Evolutionary conservation across 495 filamentous ascomycete genomes (phyloP), one percentile per base, ranked within the genome.

Genomic region (Cercophora scortea): DNA sequence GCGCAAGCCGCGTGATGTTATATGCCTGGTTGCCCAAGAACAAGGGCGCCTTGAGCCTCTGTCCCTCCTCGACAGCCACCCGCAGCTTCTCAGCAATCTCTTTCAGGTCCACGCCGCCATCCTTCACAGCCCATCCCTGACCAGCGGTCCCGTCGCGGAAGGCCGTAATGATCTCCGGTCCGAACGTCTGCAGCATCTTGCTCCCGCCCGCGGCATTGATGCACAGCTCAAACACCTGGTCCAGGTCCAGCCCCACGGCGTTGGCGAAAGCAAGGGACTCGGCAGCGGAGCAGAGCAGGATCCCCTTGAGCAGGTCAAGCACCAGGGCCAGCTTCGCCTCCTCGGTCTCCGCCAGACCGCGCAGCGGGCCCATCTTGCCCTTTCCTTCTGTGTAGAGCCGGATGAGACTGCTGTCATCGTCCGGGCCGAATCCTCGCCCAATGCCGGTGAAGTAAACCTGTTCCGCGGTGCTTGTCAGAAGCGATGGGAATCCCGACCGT

Each of bases 351-450:
- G 72, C 56, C 53, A 72, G 35, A 36, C 64, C 54, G 70, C 75
- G n/a, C 61, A 71, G 49, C 65, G 64, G 57, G 1, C 47, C 70
- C 40, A 56, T 64, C 58, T 59, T 71, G 39, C 51, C 62, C 46
- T 60, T 65, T 47, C 64, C 65, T 47, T 73, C 68, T 18, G 63
- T 71, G 50, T 79, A 91, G 55, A 89, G 67, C 54, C 82, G 74
- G 34, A 87, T 75, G 51, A 89, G 74, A n/a, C 77, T 76, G 38
- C 85, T 82, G 58, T 90, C 87, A 56, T 90, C 87, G 44, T 85
- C 76, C 4, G 75, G 61, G 0, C 80, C 83, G 58, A 77, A 86
- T 5, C 84, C 87, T 41, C 78, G 73, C 4, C 76, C 65, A 15
- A 87, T 63, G 11, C 75, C 81, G 13, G 76, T 61, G 35, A 82